phyloP scores from a whole-genome alignment of 176 grass and related monocot species.

The Pontederia paniculata region DNA sequence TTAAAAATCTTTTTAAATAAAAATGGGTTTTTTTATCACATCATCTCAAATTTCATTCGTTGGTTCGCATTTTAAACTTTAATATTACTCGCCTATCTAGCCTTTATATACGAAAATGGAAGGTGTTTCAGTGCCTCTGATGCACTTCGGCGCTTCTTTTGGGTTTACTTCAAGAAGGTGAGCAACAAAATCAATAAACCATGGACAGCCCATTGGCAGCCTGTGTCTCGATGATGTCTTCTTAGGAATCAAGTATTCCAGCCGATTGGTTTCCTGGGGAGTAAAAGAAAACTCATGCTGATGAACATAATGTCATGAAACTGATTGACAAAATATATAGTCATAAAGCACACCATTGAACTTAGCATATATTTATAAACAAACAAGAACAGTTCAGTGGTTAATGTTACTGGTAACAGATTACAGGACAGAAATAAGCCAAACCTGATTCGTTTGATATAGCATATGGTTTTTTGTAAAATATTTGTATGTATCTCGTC shows the following conservation, averaged over 20 bases:
- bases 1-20: too few relatives aligned
- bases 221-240: conserved; percentile 14
- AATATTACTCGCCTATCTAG: too few relatives aligned
- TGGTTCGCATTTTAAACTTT: too few relatives aligned
- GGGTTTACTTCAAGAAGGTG: conserved; percentile 19
- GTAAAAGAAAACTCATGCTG: neutral
- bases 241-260: conserved; percentile 21
- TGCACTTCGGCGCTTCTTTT: conserved; percentile 17
- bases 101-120: too few relatives aligned
- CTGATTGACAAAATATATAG: too few relatives aligned
- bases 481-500: conserved; percentile 90
- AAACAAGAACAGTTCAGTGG: neutral
- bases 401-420: neutral
- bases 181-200: conserved; percentile 16
- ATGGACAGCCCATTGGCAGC: conserved; percentile 14
- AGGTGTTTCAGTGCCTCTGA: conserved; percentile 18
- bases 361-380: neutral
- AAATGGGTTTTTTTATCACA: too few relatives aligned
- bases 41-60: too few relatives aligned
- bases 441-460: conserved; percentile 98
- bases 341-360: too few relatives aligned
- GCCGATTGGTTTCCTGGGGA: conserved; percentile 16
- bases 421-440: conserved; percentile 13
- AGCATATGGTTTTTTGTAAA: conserved; percentile 99
- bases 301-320: neutral